Evolutionary conservation across 2,329 filamentous ascomycete species (phyloP).

Genomic region (Cercospora brassicicola): DNA sequence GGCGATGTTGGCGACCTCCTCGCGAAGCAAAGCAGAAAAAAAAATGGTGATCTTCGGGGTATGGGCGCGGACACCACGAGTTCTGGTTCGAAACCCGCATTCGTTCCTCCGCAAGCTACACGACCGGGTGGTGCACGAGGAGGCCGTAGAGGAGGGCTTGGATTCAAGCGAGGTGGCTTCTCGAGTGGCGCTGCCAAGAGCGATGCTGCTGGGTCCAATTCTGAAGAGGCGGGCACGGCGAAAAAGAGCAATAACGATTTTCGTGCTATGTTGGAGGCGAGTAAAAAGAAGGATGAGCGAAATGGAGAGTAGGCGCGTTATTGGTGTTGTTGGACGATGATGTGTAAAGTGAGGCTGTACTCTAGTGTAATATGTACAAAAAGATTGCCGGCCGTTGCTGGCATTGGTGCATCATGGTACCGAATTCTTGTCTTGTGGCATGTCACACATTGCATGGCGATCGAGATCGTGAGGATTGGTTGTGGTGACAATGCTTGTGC

Average conservation of each 20-base stretch:
- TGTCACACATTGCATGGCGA: background rate
- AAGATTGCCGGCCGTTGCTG: background rate
- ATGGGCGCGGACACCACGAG: constrained; percentile 36
- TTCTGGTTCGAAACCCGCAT: constrained; percentile 25
- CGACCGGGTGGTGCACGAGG: constrained; percentile 50
- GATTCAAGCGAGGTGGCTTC: constrained; percentile 47
- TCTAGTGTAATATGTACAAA: constrained; percentile 10
- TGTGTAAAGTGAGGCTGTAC: background rate
- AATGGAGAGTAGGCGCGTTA: constrained; percentile 23
- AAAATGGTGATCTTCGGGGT: constrained; percentile 25
- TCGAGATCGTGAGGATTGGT: background rate
- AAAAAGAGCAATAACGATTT: constrained; percentile 61
- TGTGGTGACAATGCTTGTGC: background rate
- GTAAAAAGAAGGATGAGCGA: constrained; percentile 33
- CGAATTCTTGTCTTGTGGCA: background rate
- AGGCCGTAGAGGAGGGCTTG: constrained; percentile 50
- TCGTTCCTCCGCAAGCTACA: constrained; percentile 38
- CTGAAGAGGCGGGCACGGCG: constrained; percentile 32
- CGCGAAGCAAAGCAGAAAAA: constrained; percentile 42
- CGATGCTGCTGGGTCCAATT: constrained; percentile 31
- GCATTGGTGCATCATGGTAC: background rate
- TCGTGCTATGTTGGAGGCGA: constrained; percentile 54
- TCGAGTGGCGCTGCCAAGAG: constrained; percentile 26
- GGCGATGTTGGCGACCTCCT: constrained; percentile 57
- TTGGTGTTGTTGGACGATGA: background rate